Evolutionary conservation across 345 rosid genomes (phyloP).

Genomic region (Chamaenerion angustifolium): DNA sequence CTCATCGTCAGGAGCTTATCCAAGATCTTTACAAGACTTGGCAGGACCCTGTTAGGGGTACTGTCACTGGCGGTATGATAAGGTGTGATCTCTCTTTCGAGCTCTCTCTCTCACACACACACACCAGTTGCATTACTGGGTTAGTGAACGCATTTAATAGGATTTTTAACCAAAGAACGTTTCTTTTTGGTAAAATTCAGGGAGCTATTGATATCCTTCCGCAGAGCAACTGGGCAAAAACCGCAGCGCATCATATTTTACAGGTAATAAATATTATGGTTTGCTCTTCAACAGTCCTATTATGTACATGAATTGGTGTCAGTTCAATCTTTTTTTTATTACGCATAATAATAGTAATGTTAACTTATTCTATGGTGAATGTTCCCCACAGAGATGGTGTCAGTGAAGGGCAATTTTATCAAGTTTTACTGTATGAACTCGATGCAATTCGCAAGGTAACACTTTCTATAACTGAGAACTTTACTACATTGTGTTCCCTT

Average conservation of each 20-base stretch:
- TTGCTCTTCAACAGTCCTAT: background rate
- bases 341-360: background rate
- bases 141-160: background rate
- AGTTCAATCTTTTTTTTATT: too few species aligned
- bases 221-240: slow-evolving; percentile 87
- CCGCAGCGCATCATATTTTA: slow-evolving; percentile 92
- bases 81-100: slow-evolving; percentile 56
- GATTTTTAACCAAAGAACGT: background rate
- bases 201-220: slow-evolving; percentile 88
- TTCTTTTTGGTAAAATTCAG: slow-evolving; percentile 18
- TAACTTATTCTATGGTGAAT: background rate
- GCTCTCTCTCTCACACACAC: slow-evolving; percentile 2
- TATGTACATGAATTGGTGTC: too few species aligned
- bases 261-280: slow-evolving; percentile 25
- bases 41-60: slow-evolving; percentile 91
- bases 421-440: slow-evolving; percentile 80
- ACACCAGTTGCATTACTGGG: background rate
- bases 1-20: slow-evolving; percentile 97
- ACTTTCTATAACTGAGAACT: too few species aligned
- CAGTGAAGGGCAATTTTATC: slow-evolving; percentile 96
- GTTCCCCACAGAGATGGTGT: slow-evolving; percentile 70
- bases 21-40: slow-evolving; percentile 88
- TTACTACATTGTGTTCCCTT: background rate
- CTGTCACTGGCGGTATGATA: slow-evolving; percentile 94
- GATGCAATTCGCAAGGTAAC: slow-evolving; percentile 95